Conservation (phyloP, 495 filamentous ascomycete species). For the Penicillium paxilli region DNA sequence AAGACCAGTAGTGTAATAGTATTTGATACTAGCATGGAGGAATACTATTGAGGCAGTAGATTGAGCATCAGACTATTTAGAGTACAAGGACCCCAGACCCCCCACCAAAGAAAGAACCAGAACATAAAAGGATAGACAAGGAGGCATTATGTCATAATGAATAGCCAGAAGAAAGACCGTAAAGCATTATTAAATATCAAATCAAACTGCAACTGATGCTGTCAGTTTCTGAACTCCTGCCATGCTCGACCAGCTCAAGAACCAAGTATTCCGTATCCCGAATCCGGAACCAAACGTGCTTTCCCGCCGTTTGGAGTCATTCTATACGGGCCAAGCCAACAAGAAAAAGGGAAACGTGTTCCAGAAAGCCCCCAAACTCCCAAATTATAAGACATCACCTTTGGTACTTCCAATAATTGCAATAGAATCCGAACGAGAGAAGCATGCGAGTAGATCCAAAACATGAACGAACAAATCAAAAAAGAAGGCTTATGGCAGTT, state of each 20-base stretch:
- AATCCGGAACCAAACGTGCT: slow-evolving; percentile 13
- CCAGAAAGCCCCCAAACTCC: slow-evolving; percentile 16
- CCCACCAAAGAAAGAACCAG: slow-evolving; percentile 1
- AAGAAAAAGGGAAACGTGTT: slow-evolving; percentile 5
- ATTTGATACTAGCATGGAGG: neutral
- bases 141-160: slow-evolving; percentile 21
- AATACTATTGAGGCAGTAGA: neutral
- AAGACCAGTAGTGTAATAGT: no score
- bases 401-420: neutral
- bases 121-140: slow-evolving; percentile 1
- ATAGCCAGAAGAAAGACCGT: slow-evolving; percentile 7
- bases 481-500: neutral
- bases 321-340: slow-evolving; percentile 17
- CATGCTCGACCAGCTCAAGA: slow-evolving; percentile 34
- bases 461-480: neutral
- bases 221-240: slow-evolving; percentile 41
- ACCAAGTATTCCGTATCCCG: slow-evolving; percentile 16
- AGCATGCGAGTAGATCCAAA: slow-evolving; percentile 3
- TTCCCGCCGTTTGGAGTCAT: slow-evolving; percentile 5
- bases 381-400: slow-evolving; percentile 6
- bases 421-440: neutral
- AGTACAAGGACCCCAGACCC: slow-evolving; percentile 12
- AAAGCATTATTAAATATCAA: slow-evolving; percentile 15
- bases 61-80: slow-evolving; percentile 6
- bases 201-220: slow-evolving; percentile 27